Conservation (phyloP, 805 yeast genomes). For the Saccharomycopsis babjevae region DNA sequence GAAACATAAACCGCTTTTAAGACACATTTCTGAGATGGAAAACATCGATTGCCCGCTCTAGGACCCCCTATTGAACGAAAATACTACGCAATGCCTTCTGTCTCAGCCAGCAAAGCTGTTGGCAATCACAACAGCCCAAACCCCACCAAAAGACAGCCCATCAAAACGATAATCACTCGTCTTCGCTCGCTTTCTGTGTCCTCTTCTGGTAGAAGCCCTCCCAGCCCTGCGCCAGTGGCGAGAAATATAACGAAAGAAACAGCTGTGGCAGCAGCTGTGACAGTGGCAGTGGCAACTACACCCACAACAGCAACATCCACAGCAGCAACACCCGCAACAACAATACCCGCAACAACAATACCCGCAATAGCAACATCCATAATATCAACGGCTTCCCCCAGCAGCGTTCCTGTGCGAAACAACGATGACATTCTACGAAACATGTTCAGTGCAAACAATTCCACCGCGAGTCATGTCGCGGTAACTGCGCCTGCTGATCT, state of each 20-base stretch:
- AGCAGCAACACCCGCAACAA: not conserved
- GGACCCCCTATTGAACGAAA: not conserved
- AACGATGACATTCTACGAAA: not conserved
- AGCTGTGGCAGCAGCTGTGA: not conserved
- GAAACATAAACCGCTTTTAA: too few species aligned
- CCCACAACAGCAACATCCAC: not conserved
- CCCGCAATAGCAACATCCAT: not conserved
- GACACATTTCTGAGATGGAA: too few species aligned
- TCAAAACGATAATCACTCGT: not conserved
- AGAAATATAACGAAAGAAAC: not conserved
- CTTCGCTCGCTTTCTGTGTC: not conserved
- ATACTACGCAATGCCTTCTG: not conserved
- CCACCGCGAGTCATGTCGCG: not conserved
- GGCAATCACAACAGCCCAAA: not conserved
- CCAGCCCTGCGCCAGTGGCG: not conserved
- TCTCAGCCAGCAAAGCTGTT: not conserved
- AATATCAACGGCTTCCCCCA: too few species aligned
- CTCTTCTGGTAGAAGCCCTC: not conserved
- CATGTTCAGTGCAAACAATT: not conserved
- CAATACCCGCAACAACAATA: too few species aligned
- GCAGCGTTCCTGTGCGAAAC: not conserved
- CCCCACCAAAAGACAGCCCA: not conserved
- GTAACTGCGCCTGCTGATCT: not conserved
- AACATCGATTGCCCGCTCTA: too few species aligned
- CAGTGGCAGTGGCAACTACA: too few species aligned